Conservation (phyloP, 495 filamentous ascomycete species). For the Aspergillus coremiiformis region DNA sequence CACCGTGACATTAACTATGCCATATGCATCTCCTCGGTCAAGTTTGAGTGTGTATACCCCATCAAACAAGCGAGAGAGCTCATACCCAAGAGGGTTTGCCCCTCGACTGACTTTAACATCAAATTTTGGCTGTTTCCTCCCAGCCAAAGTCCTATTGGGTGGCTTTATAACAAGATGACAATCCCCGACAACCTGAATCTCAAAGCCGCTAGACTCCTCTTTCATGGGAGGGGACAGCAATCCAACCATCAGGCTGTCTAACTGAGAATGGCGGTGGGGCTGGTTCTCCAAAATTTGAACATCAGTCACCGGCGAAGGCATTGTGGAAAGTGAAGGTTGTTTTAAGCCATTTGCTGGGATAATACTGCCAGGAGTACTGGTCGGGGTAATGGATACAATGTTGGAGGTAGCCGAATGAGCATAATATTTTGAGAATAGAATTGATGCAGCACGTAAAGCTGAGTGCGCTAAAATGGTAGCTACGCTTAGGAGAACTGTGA, state of each 20-base stretch:
- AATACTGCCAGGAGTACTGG: constrained; percentile 13
- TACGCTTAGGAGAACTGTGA: constrained; percentile 35
- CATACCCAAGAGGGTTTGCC: constrained; percentile 35
- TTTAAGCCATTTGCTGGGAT: constrained; percentile 12
- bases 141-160: constrained; percentile 39
- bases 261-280: constrained; percentile 6
- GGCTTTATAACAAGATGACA: constrained; percentile 54
- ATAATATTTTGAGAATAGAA: constrained; percentile 23
- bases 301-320: constrained; percentile 15
- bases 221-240: constrained; percentile 10
- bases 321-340: constrained; percentile 24
- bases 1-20: constrained; percentile 50
- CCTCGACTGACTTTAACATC: constrained; percentile 44
- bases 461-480: constrained; percentile 31
- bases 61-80: constrained; percentile 48
- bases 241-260: constrained; percentile 17
- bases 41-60: constrained; percentile 53
- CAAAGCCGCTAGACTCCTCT: constrained; percentile 37
- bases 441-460: constrained; percentile 17
- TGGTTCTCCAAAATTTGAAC: constrained; percentile 11
- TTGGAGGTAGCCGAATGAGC: constrained; percentile 21
- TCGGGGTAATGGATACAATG: constrained; percentile 9
- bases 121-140: constrained; percentile 45
- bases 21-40: constrained; percentile 51
- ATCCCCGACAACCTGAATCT: constrained; percentile 55